A percentile compares a stretch with the other conserved stretches of the same genome.
These are phyloP conservation scores for Aureobasidium namibiae DNA, from an alignment of 2,329 filamentous ascomycete species.

Conservation along the genomic window DNA sequence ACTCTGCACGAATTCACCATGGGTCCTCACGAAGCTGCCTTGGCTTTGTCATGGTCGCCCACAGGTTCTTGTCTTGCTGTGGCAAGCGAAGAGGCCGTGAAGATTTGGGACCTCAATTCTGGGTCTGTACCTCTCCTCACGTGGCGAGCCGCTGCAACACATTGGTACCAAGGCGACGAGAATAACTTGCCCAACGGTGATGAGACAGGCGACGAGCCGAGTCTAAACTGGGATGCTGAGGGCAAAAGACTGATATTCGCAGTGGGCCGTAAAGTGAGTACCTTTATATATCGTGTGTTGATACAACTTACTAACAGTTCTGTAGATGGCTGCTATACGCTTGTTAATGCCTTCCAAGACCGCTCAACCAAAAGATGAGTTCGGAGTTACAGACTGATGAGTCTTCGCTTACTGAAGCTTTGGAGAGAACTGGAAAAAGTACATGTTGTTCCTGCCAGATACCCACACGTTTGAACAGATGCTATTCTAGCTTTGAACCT, in stretches of 20 bases:
- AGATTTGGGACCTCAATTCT: slow-evolving; percentile 32
- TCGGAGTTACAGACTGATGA: not conserved
- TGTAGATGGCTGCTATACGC: slow-evolving; percentile 13
- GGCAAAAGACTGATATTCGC: slow-evolving; percentile 46
- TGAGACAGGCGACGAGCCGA: slow-evolving; percentile 22
- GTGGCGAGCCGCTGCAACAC: slow-evolving; percentile 21
- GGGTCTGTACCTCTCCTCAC: slow-evolving; percentile 19
- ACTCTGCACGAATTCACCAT: slow-evolving; percentile 19
- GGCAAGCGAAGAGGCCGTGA: slow-evolving; percentile 35
- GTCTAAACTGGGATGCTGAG: slow-evolving; percentile 45
- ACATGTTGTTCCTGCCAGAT: not conserved
- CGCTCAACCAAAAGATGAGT: not conserved
- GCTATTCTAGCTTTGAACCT: not conserved
- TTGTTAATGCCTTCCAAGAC: not conserved
- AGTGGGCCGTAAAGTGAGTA: slow-evolving; percentile 24
- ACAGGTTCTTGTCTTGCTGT: slow-evolving; percentile 36
- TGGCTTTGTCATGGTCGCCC: slow-evolving; percentile 37
- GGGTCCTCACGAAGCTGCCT: slow-evolving; percentile 23
- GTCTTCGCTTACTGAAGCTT: not conserved
- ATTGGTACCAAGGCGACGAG: slow-evolving; percentile 16
- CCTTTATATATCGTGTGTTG: not conserved
- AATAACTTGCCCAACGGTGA: slow-evolving; percentile 15
- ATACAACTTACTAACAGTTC: not conserved
- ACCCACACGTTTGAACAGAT: not conserved
- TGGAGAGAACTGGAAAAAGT: not conserved